A percentile compares a stretch with the other conserved stretches of the same genome.
Evolutionary conservation across 495 filamentous ascomycete genomes (phyloP).

Genomic region (Xylaria cubensis): DNA sequence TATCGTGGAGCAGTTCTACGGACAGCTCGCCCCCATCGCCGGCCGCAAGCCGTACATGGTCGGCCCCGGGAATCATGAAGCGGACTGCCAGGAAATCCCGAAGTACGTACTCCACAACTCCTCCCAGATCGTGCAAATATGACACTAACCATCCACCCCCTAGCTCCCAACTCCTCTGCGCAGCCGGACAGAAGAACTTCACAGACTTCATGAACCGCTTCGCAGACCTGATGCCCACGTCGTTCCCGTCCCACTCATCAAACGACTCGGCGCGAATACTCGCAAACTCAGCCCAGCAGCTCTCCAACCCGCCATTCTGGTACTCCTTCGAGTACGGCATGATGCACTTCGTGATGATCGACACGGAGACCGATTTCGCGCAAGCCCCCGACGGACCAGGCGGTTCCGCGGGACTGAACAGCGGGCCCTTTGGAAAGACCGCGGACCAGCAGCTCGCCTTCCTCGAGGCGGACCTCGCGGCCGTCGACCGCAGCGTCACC

Average conservation of each 20-base stretch:
- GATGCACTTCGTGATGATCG: constrained; percentile 62
- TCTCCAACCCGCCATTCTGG: constrained; percentile 68
- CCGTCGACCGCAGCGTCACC: constrained; percentile 57
- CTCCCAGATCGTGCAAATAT: not conserved
- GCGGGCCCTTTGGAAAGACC: constrained; percentile 58
- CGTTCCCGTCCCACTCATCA: constrained; percentile 54
- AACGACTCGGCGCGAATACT: constrained; percentile 50
- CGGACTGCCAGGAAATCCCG: constrained; percentile 50
- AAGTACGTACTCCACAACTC: constrained; percentile 1
- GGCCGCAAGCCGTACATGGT: constrained; percentile 54
- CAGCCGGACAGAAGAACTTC: constrained; percentile 65
- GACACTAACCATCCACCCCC: not conserved
- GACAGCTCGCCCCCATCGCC: constrained; percentile 51
- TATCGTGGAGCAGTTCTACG: constrained; percentile 53
- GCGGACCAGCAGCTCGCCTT: constrained; percentile 52
- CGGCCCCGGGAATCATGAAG: constrained; percentile 54
- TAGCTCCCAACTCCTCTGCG: constrained; percentile 53
- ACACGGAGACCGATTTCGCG: constrained; percentile 62
- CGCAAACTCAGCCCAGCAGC: constrained; percentile 54
- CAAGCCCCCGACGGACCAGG: constrained; percentile 52
- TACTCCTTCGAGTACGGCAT: constrained; percentile 70
- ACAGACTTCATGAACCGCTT: constrained; percentile 65
- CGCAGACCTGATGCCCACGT: constrained; percentile 56
- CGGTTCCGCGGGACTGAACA: constrained; percentile 54
- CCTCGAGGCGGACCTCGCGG: constrained; percentile 52